phyloP scores from a whole-genome alignment of 352 stramenopile species.

The Phytophthora citricola region DNA sequence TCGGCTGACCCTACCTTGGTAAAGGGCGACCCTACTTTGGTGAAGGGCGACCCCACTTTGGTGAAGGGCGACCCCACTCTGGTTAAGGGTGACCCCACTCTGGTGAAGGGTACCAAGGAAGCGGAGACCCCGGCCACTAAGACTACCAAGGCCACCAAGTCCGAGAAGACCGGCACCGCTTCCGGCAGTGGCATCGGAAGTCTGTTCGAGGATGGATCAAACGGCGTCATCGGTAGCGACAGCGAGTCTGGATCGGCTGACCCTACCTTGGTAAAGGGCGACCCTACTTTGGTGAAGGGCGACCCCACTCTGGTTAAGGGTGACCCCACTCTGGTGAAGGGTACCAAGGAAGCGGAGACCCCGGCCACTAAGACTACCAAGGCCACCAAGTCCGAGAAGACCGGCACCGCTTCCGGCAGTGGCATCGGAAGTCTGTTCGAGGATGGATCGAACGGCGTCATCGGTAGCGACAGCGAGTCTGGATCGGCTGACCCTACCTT shows the following conservation, averaged over 20 bases:
- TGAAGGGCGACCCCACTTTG: conserved; percentile 4
- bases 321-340: too few relatives aligned
- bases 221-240: conserved; percentile 3
- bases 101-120: conserved; percentile 2
- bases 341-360: conserved; percentile 1
- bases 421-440: conserved; percentile 17
- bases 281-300: too few relatives aligned
- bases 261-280: neutral
- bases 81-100: too few relatives aligned
- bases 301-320: too few relatives aligned
- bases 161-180: conserved; percentile 18
- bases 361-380: conserved; percentile 12
- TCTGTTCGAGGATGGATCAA: conserved; percentile 12
- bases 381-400: conserved; percentile 21
- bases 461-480: conserved; percentile 1
- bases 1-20: neutral
- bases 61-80: too few relatives aligned
- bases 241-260: neutral
- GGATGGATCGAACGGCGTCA: conserved; percentile 8
- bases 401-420: conserved; percentile 6
- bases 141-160: conserved; percentile 18
- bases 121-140: neutral
- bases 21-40: conserved; percentile 17
- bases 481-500: too few relatives aligned
- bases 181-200: conserved; percentile 11